phyloP scores from a whole-genome alignment of 768 basidiomycete species.

The Tremella yokohamensis region DNA sequence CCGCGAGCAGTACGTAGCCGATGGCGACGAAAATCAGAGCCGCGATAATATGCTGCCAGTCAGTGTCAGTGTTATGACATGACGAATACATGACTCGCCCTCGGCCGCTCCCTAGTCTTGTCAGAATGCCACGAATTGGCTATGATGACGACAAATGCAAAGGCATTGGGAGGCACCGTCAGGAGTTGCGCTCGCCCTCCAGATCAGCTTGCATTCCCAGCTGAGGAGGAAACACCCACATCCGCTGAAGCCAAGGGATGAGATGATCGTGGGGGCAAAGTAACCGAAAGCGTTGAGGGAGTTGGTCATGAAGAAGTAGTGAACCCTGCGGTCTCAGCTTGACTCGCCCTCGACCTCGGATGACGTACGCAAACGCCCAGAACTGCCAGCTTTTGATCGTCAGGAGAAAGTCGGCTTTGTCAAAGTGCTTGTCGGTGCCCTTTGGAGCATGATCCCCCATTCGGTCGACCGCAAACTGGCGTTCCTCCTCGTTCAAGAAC shows the following conservation, averaged over 20 bases:
- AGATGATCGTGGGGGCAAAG: slow-evolving; percentile 27
- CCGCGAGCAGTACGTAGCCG: slow-evolving; percentile 40
- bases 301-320: slow-evolving; percentile 3
- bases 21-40: slow-evolving; percentile 30
- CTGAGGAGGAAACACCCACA: slow-evolving; percentile 13
- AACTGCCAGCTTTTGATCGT: slow-evolving; percentile 21
- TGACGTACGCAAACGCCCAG: slow-evolving; percentile 18
- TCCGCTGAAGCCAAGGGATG: slow-evolving; percentile 32
- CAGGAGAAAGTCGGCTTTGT: slow-evolving; percentile 14
- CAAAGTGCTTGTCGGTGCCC: slow-evolving; percentile 23
- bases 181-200: slow-evolving; percentile 24
- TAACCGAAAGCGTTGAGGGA: slow-evolving; percentile 24
- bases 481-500: slow-evolving; percentile 34
- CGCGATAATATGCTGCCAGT: slow-evolving; percentile 31
- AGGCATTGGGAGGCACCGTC: slow-evolving; percentile 32
- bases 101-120: slow-evolving; percentile 24
- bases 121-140: slow-evolving; percentile 42
- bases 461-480: not conserved
- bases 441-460: not conserved
- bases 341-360: too few relatives aligned
- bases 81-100: not conserved
- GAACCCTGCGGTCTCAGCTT: too few relatives aligned
- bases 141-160: slow-evolving; percentile 39
- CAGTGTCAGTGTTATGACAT: not conserved
- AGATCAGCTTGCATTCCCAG: slow-evolving; percentile 8